Conservation (phyloP, 495 filamentous ascomycete species). For the Penicillium subrubescens region DNA sequence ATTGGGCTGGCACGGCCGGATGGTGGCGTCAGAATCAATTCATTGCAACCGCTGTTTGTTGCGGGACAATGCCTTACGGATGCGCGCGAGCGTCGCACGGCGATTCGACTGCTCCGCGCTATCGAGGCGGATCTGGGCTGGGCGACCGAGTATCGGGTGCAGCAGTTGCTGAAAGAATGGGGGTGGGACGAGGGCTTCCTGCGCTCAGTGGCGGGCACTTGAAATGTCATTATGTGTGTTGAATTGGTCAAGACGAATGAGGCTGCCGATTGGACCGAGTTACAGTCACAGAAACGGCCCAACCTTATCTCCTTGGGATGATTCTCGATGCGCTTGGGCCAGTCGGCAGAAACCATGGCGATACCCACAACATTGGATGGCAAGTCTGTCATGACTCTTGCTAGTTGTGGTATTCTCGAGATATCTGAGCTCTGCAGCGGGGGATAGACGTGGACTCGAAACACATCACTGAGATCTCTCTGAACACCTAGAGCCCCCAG, state of each 20-base stretch:
- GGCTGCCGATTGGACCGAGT: not conserved
- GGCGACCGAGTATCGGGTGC: slow-evolving; percentile 64
- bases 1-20: slow-evolving; percentile 58
- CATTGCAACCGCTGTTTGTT: slow-evolving; percentile 63
- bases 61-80: slow-evolving; percentile 61
- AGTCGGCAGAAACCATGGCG: not conserved
- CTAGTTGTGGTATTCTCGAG: not conserved
- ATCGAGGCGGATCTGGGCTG: slow-evolving; percentile 63
- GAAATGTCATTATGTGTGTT: not conserved
- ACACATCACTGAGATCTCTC: not conserved
- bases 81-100: slow-evolving; percentile 48
- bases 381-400: not conserved
- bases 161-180: slow-evolving; percentile 61
- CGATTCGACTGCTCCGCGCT: slow-evolving; percentile 55
- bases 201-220: slow-evolving; percentile 12
- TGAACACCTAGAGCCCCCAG: not conserved
- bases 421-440: not conserved
- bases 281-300: not conserved
- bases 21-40: slow-evolving; percentile 58
- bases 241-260: not conserved
- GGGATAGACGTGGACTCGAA: not conserved
- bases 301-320: not conserved
- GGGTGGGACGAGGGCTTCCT: slow-evolving; percentile 41
- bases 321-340: not conserved
- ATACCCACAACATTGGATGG: not conserved